Conservation (phyloP, 2,329 filamentous ascomycete species). For the Cladophialophora psammophila region DNA sequence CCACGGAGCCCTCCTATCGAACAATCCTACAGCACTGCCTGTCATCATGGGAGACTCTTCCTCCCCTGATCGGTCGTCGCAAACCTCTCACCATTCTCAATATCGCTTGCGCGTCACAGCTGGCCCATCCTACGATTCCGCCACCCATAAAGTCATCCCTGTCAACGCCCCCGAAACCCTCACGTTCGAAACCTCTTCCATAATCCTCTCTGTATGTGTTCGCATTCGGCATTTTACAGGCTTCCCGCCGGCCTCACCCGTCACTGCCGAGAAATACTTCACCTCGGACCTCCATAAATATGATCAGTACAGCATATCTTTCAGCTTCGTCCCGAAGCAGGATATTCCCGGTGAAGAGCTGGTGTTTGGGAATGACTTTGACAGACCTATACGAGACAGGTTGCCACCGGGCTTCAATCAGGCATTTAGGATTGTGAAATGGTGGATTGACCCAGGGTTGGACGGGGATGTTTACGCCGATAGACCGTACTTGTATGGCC, state of each 20-base stretch:
- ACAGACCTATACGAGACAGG: slow-evolving; percentile 83
- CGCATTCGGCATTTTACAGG: slow-evolving; percentile 73
- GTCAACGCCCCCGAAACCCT: slow-evolving; percentile 75
- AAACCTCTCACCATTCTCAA: slow-evolving; percentile 28
- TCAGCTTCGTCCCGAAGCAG: slow-evolving; percentile 76
- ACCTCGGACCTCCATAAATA: slow-evolving; percentile 69
- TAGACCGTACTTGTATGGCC: slow-evolving; percentile 83
- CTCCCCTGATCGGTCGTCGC: background rate
- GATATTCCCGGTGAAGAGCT: slow-evolving; percentile 73
- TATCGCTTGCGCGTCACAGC: slow-evolving; percentile 85
- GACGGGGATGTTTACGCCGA: slow-evolving; percentile 92
- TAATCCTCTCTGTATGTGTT: slow-evolving; percentile 76
- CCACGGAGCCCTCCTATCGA: slow-evolving; percentile 10
- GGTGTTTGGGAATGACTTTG: slow-evolving; percentile 95
- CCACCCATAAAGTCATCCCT: slow-evolving; percentile 74
- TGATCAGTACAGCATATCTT: slow-evolving; percentile 86
- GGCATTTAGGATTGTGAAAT: slow-evolving; percentile 84
- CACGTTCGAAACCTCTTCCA: slow-evolving; percentile 67
- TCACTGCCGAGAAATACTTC: slow-evolving; percentile 77
- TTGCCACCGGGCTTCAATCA: slow-evolving; percentile 86
- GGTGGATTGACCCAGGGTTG: slow-evolving; percentile 88
- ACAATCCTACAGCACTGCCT: background rate
- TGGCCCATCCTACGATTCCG: slow-evolving; percentile 75
- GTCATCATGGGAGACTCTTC: slow-evolving; percentile 5
- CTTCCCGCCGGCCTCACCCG: slow-evolving; percentile 73